phyloP scores from a whole-genome alignment of 441 rosid genomes.

The Rhodomyrtus psidioides region DNA sequence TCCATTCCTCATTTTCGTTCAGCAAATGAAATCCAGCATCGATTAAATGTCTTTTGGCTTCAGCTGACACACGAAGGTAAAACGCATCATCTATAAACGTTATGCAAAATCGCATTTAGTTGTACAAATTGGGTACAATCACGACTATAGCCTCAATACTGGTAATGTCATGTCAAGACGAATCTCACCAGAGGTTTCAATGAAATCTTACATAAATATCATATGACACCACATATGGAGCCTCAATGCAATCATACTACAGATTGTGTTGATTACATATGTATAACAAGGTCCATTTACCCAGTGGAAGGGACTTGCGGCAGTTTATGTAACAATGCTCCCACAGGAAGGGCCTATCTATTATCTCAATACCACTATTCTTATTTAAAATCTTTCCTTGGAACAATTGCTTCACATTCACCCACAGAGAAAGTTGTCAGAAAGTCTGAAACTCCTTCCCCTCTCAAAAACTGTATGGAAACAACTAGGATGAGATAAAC shows the following conservation, averaged over 20 bases:
- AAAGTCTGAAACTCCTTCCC: not conserved
- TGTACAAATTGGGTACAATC: not conserved
- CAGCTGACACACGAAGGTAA: slow-evolving; percentile 32
- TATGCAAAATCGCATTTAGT: not conserved
- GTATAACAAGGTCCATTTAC: not conserved
- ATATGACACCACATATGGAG: not conserved
- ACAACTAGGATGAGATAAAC: not conserved
- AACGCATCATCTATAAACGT: not conserved
- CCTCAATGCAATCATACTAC: not conserved
- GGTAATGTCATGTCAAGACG: not conserved
- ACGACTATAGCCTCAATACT: not conserved
- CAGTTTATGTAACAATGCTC: accelerated
- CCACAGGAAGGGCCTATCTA: accelerated
- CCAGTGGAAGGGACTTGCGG: not conserved
- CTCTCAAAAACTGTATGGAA: not conserved
- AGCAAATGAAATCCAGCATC: slow-evolving; percentile 70
- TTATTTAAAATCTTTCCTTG: accelerated
- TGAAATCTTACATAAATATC: not conserved
- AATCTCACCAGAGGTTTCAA: not conserved
- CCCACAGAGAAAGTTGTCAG: not conserved
- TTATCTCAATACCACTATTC: not conserved
- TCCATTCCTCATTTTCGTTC: slow-evolving; percentile 80
- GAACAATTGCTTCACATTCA: not conserved
- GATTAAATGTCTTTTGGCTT: slow-evolving; percentile 64
- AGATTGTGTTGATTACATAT: not conserved